These are phyloP conservation scores for Fusarium goolgardi DNA, from an alignment of 2,329 filamentous ascomycete genomes.

Conservation along the genomic window DNA sequence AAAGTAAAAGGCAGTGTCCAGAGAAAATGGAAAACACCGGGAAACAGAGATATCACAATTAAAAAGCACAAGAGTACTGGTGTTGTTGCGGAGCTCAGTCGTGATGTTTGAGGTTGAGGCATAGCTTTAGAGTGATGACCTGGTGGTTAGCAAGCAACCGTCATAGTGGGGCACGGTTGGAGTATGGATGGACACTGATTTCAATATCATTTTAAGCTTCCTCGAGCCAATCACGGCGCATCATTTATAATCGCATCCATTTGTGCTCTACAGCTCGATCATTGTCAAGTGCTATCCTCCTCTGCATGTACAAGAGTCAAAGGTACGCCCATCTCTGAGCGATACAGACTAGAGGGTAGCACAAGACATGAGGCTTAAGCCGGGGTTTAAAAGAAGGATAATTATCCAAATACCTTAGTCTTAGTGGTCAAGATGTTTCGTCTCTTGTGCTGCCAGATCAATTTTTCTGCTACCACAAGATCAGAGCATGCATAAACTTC, in stretches of 20 bases:
- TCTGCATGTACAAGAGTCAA: background rate
- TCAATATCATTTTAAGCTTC: constrained; percentile 16
- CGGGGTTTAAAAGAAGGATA: background rate
- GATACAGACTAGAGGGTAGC: background rate
- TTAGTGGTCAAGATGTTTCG: background rate
- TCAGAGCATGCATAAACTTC: background rate
- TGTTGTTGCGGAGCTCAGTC: constrained; percentile 55
- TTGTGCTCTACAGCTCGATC: background rate
- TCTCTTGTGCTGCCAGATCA: background rate
- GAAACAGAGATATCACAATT: constrained; percentile 65
- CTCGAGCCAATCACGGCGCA: constrained; percentile 31
- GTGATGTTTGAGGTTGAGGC: constrained; percentile 58
- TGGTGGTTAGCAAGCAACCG: constrained; percentile 14
- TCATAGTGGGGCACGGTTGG: constrained; percentile 49
- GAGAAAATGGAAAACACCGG: constrained; percentile 63
- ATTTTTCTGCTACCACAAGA: background rate
- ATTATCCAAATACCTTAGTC: background rate
- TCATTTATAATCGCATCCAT: constrained; percentile 37
- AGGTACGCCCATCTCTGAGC: background rate
- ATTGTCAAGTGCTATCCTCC: background rate
- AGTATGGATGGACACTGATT: constrained; percentile 16
- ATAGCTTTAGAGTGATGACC: constrained; percentile 47
- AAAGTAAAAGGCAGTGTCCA: constrained; percentile 61
- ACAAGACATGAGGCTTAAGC: background rate
- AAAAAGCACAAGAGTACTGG: constrained; percentile 59